Base-by-base conservation (phyloP, 192 early-diverging fungal genomes). In the Linderina pennispora region DNA sequence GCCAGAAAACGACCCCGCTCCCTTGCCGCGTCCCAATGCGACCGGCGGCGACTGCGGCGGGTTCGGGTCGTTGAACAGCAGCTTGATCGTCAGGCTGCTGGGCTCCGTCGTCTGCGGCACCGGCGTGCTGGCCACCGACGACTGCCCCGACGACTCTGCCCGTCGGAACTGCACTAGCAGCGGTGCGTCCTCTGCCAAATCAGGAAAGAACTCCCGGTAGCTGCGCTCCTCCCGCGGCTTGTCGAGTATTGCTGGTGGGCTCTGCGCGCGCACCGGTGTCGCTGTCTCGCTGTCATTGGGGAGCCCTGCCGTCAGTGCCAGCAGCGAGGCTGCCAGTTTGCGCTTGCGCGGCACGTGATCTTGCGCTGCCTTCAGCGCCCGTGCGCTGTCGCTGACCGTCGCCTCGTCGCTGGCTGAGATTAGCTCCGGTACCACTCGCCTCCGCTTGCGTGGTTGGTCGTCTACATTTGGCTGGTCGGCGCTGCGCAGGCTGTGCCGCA, bases 151-250 rank as follows among this genome's bases (percentile, higher is more conserved):
- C 11, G 28, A 31, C 28, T 31, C 28, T 8, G 28, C 11, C 6
- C 28, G 28, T n/a, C n/a, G n/a, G n/a, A n/a, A n/a, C 28, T 31
- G 28, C 6, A 31, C 28, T 8, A 11, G 6, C 5, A 31, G 67
- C 11, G 64, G 66, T 25, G 53, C 31, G 21, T 64, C 39, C 8
- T 78, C 55, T 43, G 86, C 78, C 33, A 96, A 71, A 55, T 88
- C 88, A 1, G 92, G 88, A 53, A 87, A 91, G 26, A 86, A 83
- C 33, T 87, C 87, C 17, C 75, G 66, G 54, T 82, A 92, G 15
- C 86, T 77, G 35, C 83, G 78, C 62, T 96, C 92, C 64, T 96
- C 92, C 36, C 88, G 75, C 21, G 90, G 92, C 43, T 85, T 82
- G 15, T 73, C 69, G 31, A 65, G 56, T 9, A 50, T 40, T 8